These are phyloP conservation scores for Echria macrotheca DNA, from an alignment of 495 filamentous ascomycete genomes.

Conservation along the genomic window DNA sequence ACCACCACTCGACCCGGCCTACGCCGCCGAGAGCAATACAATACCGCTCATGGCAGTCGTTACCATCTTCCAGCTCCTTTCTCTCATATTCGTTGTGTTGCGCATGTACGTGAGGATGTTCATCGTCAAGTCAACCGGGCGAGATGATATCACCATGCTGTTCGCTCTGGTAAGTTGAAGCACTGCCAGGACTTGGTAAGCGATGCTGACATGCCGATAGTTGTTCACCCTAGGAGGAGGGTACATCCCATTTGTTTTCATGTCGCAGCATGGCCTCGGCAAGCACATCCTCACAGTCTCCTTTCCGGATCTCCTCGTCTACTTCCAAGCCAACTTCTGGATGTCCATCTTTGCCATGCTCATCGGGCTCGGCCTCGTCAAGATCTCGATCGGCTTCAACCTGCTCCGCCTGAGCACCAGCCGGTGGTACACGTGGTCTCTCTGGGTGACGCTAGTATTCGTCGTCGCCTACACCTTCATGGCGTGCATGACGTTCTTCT, in stretches of 20 bases:
- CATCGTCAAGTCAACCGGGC: neutral
- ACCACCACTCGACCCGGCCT: neutral
- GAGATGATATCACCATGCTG: neutral
- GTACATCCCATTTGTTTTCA: slow-evolving; percentile 14
- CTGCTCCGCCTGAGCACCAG: slow-evolving; percentile 15
- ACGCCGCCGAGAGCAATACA: neutral
- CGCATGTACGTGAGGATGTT: neutral
- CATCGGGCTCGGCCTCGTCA: slow-evolving; percentile 32
- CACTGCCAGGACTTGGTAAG: too few relatives aligned
- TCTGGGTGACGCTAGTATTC: slow-evolving; percentile 18
- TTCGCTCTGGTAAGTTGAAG: too few relatives aligned
- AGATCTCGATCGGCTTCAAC: slow-evolving; percentile 33
- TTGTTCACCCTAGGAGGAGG: neutral
- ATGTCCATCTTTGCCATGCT: slow-evolving; percentile 28
- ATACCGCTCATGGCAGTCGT: neutral
- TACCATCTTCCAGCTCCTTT: neutral
- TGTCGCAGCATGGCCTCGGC: slow-evolving; percentile 34
- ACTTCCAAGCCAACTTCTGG: slow-evolving; percentile 33
- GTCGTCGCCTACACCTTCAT: slow-evolving; percentile 25
- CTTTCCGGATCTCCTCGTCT: slow-evolving; percentile 17
- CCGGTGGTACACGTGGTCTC: slow-evolving; percentile 14
- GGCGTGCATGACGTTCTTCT: slow-evolving; percentile 23
- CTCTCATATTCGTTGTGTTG: neutral
- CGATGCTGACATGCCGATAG: too few relatives aligned
- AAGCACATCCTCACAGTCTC: slow-evolving; percentile 27